A percentile compares a stretch with the other conserved stretches of the same genome.
These are phyloP conservation scores for Coemansia sp. DNA, from an alignment of 192 early-diverging fungal genomes.

Conservation along the genomic window DNA sequence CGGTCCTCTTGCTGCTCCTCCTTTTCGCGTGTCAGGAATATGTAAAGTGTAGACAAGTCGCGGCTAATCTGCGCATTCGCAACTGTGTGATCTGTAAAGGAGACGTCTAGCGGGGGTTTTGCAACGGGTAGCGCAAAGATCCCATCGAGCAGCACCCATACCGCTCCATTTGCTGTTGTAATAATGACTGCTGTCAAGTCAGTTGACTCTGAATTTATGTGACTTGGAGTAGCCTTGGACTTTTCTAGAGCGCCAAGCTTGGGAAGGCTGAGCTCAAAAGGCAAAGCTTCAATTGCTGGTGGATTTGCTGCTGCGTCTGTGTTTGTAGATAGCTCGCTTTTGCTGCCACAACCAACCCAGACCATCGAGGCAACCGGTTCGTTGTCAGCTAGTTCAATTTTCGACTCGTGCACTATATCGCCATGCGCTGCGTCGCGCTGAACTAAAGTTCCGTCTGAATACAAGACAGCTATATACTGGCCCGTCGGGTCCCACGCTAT, in stretches of 20 bases:
- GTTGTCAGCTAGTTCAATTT: slow-evolving; percentile 7
- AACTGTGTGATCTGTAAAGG: background rate
- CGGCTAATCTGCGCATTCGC: slow-evolving; percentile 14
- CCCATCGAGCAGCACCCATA: slow-evolving; percentile 33
- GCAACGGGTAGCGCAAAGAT: slow-evolving; percentile 41
- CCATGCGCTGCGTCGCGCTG: slow-evolving; percentile 40
- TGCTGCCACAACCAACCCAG: slow-evolving; percentile 25
- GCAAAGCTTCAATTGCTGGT: background rate
- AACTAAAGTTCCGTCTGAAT: slow-evolving; percentile 36
- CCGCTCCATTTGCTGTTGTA: slow-evolving; percentile 16
- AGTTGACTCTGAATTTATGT: slow-evolving; percentile 23
- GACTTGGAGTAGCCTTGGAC: slow-evolving; percentile 24
- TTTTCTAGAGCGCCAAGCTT: slow-evolving; percentile 24
- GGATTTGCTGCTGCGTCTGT: background rate
- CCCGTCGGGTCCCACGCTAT: slow-evolving; percentile 37
- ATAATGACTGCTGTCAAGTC: slow-evolving; percentile 25
- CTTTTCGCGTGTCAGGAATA: background rate
- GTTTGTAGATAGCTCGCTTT: background rate
- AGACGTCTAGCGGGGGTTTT: background rate
- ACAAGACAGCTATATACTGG: slow-evolving; percentile 23
- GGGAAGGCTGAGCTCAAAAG: slow-evolving; percentile 29
- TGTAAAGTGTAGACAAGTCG: slow-evolving; percentile 3
- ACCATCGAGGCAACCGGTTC: slow-evolving; percentile 27
- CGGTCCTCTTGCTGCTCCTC: background rate
- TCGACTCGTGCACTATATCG: slow-evolving; percentile 37